Percentiles rank a stretch among this genome's conserved stretches.
These are phyloP conservation scores for Dipteronia sinensis DNA, from an alignment of 345 rosid species.

Conservation along the genomic window DNA sequence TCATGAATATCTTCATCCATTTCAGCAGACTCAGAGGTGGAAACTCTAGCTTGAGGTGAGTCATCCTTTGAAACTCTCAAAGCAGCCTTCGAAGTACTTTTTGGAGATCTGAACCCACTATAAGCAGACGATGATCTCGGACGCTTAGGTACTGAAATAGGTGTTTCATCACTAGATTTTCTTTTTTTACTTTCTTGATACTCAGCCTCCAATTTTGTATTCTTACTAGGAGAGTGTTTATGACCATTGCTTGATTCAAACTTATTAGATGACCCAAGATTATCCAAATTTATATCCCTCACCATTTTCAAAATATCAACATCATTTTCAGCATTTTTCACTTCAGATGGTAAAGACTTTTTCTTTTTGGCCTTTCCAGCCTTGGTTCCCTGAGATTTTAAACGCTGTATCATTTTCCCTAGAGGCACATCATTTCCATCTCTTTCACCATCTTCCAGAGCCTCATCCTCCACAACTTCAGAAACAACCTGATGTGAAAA, in stretches of 20 bases:
- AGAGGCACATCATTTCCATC: constrained; percentile 85
- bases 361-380: constrained; percentile 53
- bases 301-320: constrained; percentile 91
- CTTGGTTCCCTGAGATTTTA: constrained; percentile 74
- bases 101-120: constrained; percentile 53
- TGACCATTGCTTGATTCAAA: constrained; percentile 88
- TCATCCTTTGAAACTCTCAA: constrained; percentile 37
- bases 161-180: constrained; percentile 50
- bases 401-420: constrained; percentile 66
- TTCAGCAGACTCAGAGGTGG: constrained; percentile 20
- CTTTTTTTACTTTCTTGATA: constrained; percentile 59
- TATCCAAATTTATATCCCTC: constrained; percentile 86
- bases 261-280: constrained; percentile 48
- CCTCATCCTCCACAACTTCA: constrained; percentile 44
- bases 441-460: constrained; percentile 54
- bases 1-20: constrained; percentile 35
- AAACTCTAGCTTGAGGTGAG: constrained; percentile 33
- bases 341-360: constrained; percentile 45
- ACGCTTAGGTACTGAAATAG: constrained; percentile 75
- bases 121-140: constrained; percentile 65
- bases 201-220: constrained; percentile 37
- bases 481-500: constrained; percentile 51
- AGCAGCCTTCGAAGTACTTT: constrained; percentile 40
- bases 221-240: constrained; percentile 47
- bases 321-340: constrained; percentile 56